phyloP scores from a whole-genome alignment of 2,329 filamentous ascomycete genomes.

The Colletotrichum sp. region DNA sequence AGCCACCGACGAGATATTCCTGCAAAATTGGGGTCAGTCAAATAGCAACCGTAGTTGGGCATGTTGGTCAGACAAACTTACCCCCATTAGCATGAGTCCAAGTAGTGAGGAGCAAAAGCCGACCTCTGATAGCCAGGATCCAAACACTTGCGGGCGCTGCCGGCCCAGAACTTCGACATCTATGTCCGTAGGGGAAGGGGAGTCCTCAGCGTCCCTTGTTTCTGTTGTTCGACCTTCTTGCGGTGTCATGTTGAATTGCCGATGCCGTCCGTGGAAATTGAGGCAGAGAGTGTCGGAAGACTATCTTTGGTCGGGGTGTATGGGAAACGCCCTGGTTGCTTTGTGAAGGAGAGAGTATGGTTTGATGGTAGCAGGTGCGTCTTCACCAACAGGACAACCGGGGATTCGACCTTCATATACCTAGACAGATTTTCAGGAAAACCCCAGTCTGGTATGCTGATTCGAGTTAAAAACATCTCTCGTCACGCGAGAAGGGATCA shows the following conservation, averaged over 20 bases:
- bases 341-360: not conserved
- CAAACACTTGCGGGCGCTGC: slow-evolving; percentile 63
- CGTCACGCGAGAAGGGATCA: not conserved
- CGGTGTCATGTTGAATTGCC: not conserved
- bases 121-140: slow-evolving; percentile 56
- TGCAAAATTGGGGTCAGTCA: slow-evolving; percentile 25
- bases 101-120: slow-evolving; percentile 68
- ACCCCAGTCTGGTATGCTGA: not conserved
- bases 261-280: not conserved
- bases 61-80: slow-evolving; percentile 28
- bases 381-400: not conserved
- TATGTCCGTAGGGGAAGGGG: not conserved
- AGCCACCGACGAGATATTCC: slow-evolving; percentile 82
- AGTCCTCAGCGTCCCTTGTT: not conserved
- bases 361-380: not conserved
- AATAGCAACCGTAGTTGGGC: not conserved
- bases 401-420: not conserved
- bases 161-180: slow-evolving; percentile 67
- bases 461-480: not conserved
- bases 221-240: not conserved
- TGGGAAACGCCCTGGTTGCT: not conserved
- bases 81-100: slow-evolving; percentile 66
- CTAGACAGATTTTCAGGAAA: not conserved
- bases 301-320: not conserved
- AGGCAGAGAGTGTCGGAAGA: not conserved